Evolutionary conservation across 495 filamentous ascomycete genomes (phyloP).

Genomic region (Tuber aestivum): DNA sequence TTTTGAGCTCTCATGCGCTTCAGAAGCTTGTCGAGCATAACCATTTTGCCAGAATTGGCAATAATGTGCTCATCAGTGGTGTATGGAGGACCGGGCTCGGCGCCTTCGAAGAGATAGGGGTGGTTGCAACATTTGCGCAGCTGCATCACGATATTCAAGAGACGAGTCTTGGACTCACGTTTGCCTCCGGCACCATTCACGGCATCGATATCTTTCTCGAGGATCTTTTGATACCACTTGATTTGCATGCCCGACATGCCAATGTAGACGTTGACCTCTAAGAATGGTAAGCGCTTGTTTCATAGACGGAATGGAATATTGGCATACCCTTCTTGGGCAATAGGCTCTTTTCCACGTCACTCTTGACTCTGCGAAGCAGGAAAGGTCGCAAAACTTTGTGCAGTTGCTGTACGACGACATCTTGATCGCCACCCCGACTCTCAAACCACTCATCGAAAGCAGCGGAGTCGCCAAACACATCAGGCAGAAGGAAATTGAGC

Average conservation of each 20-base stretch:
- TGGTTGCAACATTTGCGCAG: conserved; percentile 99
- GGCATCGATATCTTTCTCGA: conserved; percentile 98
- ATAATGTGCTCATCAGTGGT: conserved; percentile 96
- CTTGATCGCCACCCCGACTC: conserved; percentile 77
- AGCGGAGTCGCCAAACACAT: conserved; percentile 94
- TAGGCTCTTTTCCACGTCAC: conserved; percentile 96
- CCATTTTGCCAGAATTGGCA: conserved; percentile 93
- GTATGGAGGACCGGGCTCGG: conserved; percentile 94
- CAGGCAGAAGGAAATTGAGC: conserved; percentile 91
- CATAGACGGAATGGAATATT: conserved; percentile 5
- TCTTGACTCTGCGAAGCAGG: conserved; percentile 92
- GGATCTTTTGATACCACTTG: conserved; percentile 98
- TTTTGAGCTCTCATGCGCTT: conserved; percentile 75
- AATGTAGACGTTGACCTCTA: conserved; percentile 88
- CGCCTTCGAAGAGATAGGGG: conserved; percentile 96
- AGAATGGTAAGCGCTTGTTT: conserved; percentile 14
- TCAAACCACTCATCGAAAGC: conserved; percentile 99
- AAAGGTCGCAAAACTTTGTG: conserved; percentile 92
- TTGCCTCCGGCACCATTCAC: conserved; percentile 96
- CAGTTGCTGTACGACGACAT: conserved; percentile 93
- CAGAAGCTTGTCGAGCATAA: conserved; percentile 89
- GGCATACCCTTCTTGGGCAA: conserved; percentile 72
- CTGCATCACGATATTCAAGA: conserved; percentile 99
- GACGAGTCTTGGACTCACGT: conserved; percentile 93
- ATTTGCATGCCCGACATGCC: conserved; percentile 99